Conservation (phyloP, 1,139 yeast genomes). For the Kurtzmaniella natalensis region DNA sequence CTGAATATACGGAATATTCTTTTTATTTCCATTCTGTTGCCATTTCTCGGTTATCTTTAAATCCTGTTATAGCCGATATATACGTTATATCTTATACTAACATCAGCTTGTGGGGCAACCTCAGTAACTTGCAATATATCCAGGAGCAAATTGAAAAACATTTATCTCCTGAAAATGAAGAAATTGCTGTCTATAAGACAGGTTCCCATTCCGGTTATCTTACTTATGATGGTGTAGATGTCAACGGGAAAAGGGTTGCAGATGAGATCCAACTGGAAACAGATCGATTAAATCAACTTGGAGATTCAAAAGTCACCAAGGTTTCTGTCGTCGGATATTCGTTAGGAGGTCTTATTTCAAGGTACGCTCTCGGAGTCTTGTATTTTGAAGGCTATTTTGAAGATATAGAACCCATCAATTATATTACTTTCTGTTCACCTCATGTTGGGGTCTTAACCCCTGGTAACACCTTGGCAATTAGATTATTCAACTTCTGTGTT, state of each 20-base stretch:
- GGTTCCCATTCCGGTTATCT: slow-evolving; percentile 61
- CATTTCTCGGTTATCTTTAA: too few relatives aligned
- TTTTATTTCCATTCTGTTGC: too few relatives aligned
- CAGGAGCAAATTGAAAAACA: slow-evolving; percentile 32
- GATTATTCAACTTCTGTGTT: slow-evolving; percentile 54
- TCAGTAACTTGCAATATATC: slow-evolving; percentile 61
- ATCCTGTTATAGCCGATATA: too few relatives aligned
- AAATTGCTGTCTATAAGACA: slow-evolving; percentile 51
- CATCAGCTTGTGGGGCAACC: slow-evolving; percentile 57
- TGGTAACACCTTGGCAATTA: slow-evolving; percentile 40
- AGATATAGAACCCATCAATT: slow-evolving; percentile 47
- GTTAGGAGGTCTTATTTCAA: slow-evolving; percentile 72
- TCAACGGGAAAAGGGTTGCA: slow-evolving; percentile 74
- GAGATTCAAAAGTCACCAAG: slow-evolving; percentile 36
- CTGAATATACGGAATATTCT: too few relatives aligned
- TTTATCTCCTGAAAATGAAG: slow-evolving; percentile 17
- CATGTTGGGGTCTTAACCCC: slow-evolving; percentile 77
- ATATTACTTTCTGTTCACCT: slow-evolving; percentile 75
- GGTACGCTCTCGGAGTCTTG: slow-evolving; percentile 74
- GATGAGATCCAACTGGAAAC: slow-evolving; percentile 58
- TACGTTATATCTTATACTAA: not conserved
- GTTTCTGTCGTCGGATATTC: slow-evolving; percentile 78
- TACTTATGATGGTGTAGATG: slow-evolving; percentile 83
- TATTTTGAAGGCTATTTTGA: slow-evolving; percentile 52
- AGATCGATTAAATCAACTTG: slow-evolving; percentile 18